Evolutionary conservation across 352 stramenopile genomes (phyloP), one percentile per base, ranked within the genome.

Genomic region (Pythium folliculosum): DNA sequence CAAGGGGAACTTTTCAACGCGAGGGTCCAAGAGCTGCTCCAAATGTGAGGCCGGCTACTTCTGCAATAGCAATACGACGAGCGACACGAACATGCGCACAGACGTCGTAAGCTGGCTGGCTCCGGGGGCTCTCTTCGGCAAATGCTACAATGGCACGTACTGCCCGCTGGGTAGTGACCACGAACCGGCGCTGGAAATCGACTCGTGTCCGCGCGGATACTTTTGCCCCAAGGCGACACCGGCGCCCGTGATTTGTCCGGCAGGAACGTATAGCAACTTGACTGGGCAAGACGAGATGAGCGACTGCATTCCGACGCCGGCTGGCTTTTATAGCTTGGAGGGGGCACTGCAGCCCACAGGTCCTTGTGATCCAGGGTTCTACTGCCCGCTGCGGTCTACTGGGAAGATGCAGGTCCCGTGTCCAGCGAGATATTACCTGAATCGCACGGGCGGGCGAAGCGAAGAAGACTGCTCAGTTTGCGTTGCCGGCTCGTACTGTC

Each of bases 131-230:
- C 65, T 91, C 1, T 92, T 77, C 49, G 89, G 89, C 5, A 80
- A 80, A 14, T 97, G 89, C 58, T 97, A 95, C 71, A 96, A 95
- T 43, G 89, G 89, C 23, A 95, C 87, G 17, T 96, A 95, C 62
- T 97, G 91, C 52, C 80, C 86, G 2, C 27, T 64, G 12, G 86
- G 89, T 4, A 89, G 74, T 6, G 85, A 82, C 25, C 79, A 78
- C 19, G 89, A 95, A 67, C 89, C 90, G 16, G 84, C 77, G 16
- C 69, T 96, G 3, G 73, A 82, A 37, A 66, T 73, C 7, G 83
- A 96, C 68, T 79, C 88, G 0, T 96, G 90, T 71, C 88, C 88
- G n/a, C 52, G 64, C n/a, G 90, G 81, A 0, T 91, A 91, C 59
- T 96, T 88, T 38, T 97, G 91, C 52, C 86, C 88, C 1, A 85